phyloP scores from a whole-genome alignment of 2,329 filamentous ascomycete genomes.

The Trichoderma sp. region DNA sequence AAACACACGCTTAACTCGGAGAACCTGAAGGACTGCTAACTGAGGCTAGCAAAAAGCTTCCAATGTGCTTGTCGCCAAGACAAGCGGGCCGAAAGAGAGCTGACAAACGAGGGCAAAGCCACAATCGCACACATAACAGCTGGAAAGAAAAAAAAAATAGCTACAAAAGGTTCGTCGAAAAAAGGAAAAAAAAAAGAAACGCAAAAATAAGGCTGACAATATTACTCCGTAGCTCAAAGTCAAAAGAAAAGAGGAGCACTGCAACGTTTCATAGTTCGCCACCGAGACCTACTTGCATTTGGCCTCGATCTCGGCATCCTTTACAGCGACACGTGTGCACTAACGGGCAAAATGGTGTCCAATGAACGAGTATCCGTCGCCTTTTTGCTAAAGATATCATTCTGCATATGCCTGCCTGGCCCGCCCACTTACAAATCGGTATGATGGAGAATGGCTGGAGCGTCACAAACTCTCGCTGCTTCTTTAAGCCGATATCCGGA shows the following conservation, averaged over 20 bases:
- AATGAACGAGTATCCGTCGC: neutral
- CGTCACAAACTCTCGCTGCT: neutral
- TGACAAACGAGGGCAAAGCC: constrained; percentile 17
- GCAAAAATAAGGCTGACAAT: neutral
- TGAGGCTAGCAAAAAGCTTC: constrained; percentile 15
- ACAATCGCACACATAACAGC: neutral
- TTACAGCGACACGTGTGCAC: constrained; percentile 23
- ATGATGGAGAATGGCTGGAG: neutral
- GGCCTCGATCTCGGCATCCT: constrained; percentile 22
- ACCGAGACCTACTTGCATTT: constrained; percentile 6
- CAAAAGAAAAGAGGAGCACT: constrained; percentile 19
- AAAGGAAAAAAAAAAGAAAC: neutral
- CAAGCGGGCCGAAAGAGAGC: constrained; percentile 15
- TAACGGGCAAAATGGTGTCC: constrained; percentile 1
- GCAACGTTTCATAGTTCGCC: constrained; percentile 27
- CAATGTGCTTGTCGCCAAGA: constrained; percentile 5
- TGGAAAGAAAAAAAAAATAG: neutral
- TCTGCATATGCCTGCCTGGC: constrained; percentile 5
- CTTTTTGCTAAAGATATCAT: constrained; percentile 26
- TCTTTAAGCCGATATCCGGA: constrained; percentile 10
- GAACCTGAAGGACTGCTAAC: neutral
- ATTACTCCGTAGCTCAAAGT: neutral
- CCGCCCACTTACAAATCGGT: constrained; percentile 2
- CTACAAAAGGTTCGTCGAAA: neutral
- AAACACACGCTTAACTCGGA: neutral